Evolutionary conservation across 176 grass and related monocot genomes (phyloP).

Genomic region (Carex myosuroides): DNA sequence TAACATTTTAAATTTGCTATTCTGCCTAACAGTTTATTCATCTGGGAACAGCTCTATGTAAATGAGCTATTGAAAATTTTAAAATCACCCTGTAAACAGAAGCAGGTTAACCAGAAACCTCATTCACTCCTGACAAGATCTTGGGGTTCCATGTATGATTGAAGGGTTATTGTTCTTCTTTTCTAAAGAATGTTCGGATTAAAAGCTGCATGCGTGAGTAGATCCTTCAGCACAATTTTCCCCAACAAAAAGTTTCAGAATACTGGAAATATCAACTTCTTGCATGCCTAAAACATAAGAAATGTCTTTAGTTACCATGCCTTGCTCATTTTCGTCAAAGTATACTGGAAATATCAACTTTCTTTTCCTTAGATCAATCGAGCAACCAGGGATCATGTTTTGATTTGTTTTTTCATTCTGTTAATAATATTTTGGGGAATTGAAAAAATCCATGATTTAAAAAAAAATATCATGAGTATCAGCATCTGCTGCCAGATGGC

Average conservation of each 20-base stretch:
- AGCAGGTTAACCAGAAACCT: neutral
- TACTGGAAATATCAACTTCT: neutral
- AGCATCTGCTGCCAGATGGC: neutral
- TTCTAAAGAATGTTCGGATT: neutral
- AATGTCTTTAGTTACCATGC: neutral
- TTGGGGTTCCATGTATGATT: neutral
- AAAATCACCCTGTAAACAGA: neutral
- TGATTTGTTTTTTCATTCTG: neutral
- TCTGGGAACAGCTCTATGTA: neutral
- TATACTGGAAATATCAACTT: neutral
- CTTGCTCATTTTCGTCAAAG: neutral
- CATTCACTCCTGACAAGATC: neutral
- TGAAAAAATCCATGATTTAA: neutral
- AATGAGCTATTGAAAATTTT: neutral
- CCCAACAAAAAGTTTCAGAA: neutral
- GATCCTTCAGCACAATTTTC: neutral
- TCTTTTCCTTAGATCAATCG: neutral
- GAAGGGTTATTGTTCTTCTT: neutral
- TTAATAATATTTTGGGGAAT: neutral
- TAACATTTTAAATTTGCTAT: neutral
- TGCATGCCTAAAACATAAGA: neutral
- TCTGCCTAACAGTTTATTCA: neutral
- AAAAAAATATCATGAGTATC: neutral
- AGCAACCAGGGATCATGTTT: neutral
- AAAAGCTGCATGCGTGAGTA: neutral